Base-by-base conservation (phyloP, 208 protist species). In the Trypanosoma platydactyli region DNA sequence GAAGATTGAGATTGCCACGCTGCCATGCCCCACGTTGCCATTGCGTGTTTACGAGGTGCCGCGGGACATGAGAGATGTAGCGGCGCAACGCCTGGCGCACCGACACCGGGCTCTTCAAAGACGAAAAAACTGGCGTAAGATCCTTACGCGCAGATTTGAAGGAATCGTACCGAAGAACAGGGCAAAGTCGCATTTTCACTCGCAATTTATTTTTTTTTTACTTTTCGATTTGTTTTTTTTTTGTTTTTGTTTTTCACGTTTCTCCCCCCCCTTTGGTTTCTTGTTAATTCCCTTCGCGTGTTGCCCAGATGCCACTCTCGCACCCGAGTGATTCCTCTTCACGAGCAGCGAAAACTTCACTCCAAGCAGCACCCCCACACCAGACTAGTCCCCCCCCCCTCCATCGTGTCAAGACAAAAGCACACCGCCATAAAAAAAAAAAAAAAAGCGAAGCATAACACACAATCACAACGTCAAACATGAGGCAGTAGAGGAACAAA, bases 11-110 rank as follows among this genome's bases (percentile, higher is more conserved):
- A 30, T 73, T 83, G 6, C 70, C 74, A 22, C 82, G 81, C 24
- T 86, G 53, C 65, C 71, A 77, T 57, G 78, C 88, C 27, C 69
- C 68, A 53, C 82, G 76, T 57, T 91, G 85, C 4, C 75, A 41
- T 22, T 68, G 70, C 11, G 52, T 53, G 24, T 80, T 55, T 25
- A 25, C 56, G 27, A 63, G 29, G 25, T 48, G 46, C 55, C 53
- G 29, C 13, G 68, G 24, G 55, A 62, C 50, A 52, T 61, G 50
- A 48, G 13, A 77, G 0, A 89, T 27, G 49, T 81, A 82, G 20
- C 69, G 79, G 35, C 65, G 71, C 38, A 89, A 68, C 3, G 62
- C 75, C 12, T 59, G 45, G 15, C 57, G 68, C 22, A 86, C 18
- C 12, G 78, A 76, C 46, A 81, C 76, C 6, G 58, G 42, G 0